Conservation (phyloP, 2,329 filamentous ascomycete species). For the Drechslera avenae region DNA sequence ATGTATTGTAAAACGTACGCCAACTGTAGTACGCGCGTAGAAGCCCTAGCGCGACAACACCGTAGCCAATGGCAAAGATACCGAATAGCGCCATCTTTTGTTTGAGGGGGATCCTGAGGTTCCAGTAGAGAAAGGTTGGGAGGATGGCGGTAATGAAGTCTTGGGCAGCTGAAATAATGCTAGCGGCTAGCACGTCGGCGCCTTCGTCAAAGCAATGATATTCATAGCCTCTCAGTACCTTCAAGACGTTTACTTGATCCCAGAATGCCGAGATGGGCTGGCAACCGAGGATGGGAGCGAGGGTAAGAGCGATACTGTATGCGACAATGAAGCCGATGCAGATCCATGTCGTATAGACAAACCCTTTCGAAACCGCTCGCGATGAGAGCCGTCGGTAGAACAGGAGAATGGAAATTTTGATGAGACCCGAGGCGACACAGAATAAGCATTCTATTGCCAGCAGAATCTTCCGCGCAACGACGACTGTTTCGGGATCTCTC, state of each 20-base stretch:
- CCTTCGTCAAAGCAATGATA: conserved; percentile 42
- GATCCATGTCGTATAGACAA: conserved; percentile 33
- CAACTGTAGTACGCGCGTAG: conserved; percentile 37
- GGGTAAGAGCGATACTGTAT: conserved; percentile 33
- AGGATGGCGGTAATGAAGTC: conserved; percentile 40
- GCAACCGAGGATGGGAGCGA: conserved; percentile 39
- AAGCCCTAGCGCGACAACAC: conserved; percentile 29
- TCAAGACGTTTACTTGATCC: conserved; percentile 31
- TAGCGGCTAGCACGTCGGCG: conserved; percentile 36
- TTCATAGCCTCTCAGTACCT: conserved; percentile 28
- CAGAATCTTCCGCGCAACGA: conserved; percentile 34
- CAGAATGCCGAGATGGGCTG: conserved; percentile 40
- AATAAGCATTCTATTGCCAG: conserved; percentile 36
- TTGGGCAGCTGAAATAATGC: conserved; percentile 34
- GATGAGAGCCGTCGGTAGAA: conserved; percentile 40
- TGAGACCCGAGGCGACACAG: conserved; percentile 33
- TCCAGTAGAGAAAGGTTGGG: conserved; percentile 42
- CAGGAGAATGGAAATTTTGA: conserved; percentile 44
- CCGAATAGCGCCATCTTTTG: conserved; percentile 39
- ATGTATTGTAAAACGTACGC: conserved; percentile 35
- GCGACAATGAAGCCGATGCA: conserved; percentile 35
- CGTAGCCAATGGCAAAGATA: conserved; percentile 42
- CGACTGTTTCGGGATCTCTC: conserved; percentile 11
- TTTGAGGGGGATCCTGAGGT: conserved; percentile 34
- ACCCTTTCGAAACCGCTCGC: conserved; percentile 31